These are phyloP conservation scores for Tephrocybe sp. DNA, from an alignment of 768 basidiomycete genomes.

Conservation along the genomic window DNA sequence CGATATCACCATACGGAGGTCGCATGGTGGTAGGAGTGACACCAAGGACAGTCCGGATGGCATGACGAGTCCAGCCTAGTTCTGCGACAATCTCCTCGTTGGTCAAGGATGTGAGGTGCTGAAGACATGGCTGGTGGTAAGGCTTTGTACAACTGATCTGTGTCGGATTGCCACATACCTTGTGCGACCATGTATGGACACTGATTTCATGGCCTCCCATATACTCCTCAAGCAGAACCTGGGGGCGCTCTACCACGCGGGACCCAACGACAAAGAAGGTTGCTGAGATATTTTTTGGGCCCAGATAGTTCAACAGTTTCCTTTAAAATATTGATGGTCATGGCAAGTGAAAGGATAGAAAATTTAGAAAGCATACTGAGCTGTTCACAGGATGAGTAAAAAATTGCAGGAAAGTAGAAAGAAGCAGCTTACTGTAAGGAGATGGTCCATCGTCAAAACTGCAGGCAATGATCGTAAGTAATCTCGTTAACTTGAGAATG, in stretches of 20 bases:
- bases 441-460: constrained; percentile 90
- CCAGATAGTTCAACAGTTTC: constrained; percentile 71
- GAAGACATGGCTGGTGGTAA: constrained; percentile 14
- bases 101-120: constrained; percentile 69
- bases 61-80: constrained; percentile 88
- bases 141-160: neutral
- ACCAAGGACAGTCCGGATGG: constrained; percentile 74
- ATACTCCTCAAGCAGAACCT: constrained; percentile 76
- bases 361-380: constrained; percentile 21
- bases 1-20: constrained; percentile 82
- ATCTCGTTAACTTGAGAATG: neutral
- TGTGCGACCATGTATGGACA: constrained; percentile 92
- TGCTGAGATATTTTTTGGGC: constrained; percentile 59
- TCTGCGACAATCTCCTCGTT: constrained; percentile 90
- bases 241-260: constrained; percentile 77
- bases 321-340: constrained; percentile 28
- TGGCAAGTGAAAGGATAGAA: neutral
- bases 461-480: constrained; percentile 1
- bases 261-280: constrained; percentile 94
- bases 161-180: constrained; percentile 32
- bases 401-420: neutral
- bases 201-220: constrained; percentile 80
- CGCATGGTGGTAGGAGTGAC: constrained; percentile 80
- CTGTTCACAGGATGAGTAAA: constrained; percentile 15
- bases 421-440: constrained; percentile 64